A percentile compares a stretch with the other conserved stretches of the same genome.
These are phyloP conservation scores for Aureobasidium uvarum DNA, from an alignment of 2,329 filamentous ascomycete species.

Conservation along the genomic window DNA sequence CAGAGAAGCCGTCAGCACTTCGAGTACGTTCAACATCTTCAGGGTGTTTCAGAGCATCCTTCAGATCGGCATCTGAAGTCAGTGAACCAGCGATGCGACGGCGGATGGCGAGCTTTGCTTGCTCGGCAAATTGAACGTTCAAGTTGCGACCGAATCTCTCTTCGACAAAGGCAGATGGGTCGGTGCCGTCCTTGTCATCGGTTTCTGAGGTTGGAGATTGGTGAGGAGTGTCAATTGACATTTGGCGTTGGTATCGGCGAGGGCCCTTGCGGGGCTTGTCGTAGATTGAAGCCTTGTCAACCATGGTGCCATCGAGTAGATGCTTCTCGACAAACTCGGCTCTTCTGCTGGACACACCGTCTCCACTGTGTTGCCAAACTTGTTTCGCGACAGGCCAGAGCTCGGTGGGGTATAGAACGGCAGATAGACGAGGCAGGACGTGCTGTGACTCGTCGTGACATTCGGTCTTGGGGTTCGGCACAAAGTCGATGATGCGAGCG, in stretches of 20 bases:
- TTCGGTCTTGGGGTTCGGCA: conserved; percentile 58
- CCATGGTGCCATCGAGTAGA: conserved; percentile 66
- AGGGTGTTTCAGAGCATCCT: conserved; percentile 53
- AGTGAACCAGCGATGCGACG: conserved; percentile 86
- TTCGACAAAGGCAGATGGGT: conserved; percentile 81
- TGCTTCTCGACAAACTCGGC: conserved; percentile 84
- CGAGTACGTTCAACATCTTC: conserved; percentile 42
- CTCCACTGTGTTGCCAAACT: conserved; percentile 96
- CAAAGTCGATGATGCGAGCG: conserved; percentile 61
- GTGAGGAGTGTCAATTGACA: conserved; percentile 44
- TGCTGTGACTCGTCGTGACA: conserved; percentile 48
- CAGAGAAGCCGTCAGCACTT: conserved; percentile 63
- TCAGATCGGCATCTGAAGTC: conserved; percentile 66
- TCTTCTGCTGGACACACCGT: conserved; percentile 85
- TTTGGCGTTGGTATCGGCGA: conserved; percentile 69
- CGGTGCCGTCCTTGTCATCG: conserved; percentile 49
- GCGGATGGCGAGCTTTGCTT: conserved; percentile 81
- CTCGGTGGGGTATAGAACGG: conserved; percentile 67
- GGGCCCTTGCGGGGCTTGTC: conserved; percentile 64
- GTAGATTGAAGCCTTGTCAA: conserved; percentile 47
- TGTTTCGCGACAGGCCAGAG: conserved; percentile 75
- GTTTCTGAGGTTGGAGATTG: conserved; percentile 31
- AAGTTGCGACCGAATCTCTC: conserved; percentile 93
- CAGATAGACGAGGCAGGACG: conserved; percentile 47
- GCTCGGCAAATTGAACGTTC: conserved; percentile 71